Conservation (phyloP, 2,329 filamentous ascomycete species). For the Aureobasidium sp. region DNA sequence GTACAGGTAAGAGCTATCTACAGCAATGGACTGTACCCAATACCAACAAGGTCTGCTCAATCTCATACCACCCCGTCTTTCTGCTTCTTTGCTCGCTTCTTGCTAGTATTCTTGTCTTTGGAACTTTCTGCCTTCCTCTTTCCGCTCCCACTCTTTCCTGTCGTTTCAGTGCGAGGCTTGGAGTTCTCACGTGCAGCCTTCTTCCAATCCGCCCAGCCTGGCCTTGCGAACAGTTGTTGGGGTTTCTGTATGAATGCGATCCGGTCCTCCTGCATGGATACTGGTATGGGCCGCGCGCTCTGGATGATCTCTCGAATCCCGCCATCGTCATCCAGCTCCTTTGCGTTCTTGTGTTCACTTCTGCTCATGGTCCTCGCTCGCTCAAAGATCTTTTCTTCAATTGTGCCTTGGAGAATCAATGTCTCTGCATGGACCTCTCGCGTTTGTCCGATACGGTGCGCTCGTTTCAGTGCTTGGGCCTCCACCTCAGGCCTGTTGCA, state of each 20-base stretch:
- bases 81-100: background rate
- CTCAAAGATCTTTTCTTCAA: slow-evolving; percentile 78
- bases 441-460: slow-evolving; percentile 77
- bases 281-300: slow-evolving; percentile 44
- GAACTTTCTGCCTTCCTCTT: background rate
- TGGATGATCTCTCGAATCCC: slow-evolving; percentile 55
- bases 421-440: slow-evolving; percentile 79
- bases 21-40: background rate
- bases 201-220: slow-evolving; percentile 22
- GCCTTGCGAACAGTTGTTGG: slow-evolving; percentile 40
- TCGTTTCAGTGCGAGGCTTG: background rate
- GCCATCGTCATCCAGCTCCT: slow-evolving; percentile 51
- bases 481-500: slow-evolving; percentile 79
- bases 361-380: slow-evolving; percentile 69
- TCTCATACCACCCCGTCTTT: background rate
- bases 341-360: slow-evolving; percentile 47
- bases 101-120: background rate
- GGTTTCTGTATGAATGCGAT: slow-evolving; percentile 37
- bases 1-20: background rate
- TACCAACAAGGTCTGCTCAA: background rate
- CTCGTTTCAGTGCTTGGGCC: slow-evolving; percentile 85
- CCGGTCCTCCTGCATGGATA: slow-evolving; percentile 32
- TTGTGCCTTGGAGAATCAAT: slow-evolving; percentile 67
- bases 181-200: background rate
- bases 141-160: background rate